Evolutionary conservation across 2,329 filamentous ascomycete genomes (phyloP).

Genomic region (Fusarium acutatum): DNA sequence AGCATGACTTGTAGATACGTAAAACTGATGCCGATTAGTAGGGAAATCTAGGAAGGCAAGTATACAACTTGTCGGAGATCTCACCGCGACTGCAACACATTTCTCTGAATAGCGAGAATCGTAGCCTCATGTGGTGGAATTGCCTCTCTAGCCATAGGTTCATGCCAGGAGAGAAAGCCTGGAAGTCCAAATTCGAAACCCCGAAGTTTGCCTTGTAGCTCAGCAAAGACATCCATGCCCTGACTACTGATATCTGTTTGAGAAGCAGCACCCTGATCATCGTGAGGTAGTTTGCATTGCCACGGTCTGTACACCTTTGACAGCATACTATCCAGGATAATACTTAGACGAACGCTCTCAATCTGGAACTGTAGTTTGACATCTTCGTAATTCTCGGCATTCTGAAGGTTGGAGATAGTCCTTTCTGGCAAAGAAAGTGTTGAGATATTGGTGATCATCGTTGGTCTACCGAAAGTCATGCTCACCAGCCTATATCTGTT

Average conservation of each 20-base stretch:
- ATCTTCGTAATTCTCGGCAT: rapidly evolving
- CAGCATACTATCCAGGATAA: background rate
- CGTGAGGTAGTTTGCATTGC: background rate
- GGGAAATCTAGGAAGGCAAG: rapidly evolving
- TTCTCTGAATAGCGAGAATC: background rate
- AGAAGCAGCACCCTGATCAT: background rate
- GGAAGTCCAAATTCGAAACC: background rate
- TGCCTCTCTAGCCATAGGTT: background rate
- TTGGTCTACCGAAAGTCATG: background rate
- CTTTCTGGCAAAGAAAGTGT: background rate
- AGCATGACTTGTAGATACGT: background rate
- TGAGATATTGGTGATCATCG: background rate
- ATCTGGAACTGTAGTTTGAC: background rate
- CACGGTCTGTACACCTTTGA: background rate
- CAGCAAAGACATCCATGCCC: background rate
- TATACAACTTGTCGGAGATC: rapidly evolving
- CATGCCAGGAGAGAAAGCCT: background rate
- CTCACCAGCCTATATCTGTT: background rate
- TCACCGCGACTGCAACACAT: background rate
- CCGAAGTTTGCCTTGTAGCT: background rate
- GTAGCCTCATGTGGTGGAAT: background rate
- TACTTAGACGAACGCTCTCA: background rate
- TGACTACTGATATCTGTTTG: background rate
- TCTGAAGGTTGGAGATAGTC: background rate
- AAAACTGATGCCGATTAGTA: background rate